Evolutionary conservation across 192 early-diverging fungal species (phyloP), one percentile per base, ranked within the genome.

Genomic region (Piromyces sp.): DNA sequence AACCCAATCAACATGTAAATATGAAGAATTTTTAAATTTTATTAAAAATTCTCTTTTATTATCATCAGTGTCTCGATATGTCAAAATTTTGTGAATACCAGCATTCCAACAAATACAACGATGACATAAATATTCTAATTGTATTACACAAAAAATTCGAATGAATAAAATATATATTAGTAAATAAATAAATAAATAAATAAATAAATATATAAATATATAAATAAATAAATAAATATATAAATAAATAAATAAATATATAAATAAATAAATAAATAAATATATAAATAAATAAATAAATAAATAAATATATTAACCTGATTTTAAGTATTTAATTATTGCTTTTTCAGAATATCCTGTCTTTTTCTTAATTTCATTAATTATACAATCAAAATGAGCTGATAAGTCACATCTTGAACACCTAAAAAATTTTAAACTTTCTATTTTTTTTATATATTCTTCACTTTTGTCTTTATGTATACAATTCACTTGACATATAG

Each of bases 1-100:
- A 42, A 88, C 87, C 87, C 89, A 89, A n/a, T 68, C 82, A 81
- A 84, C 83, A 38, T 86, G 83, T 26, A 84, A 83, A 81, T 87
- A 82, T 19, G 86, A 85, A 12, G 79, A 58, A 28, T 80, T 68
- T 80, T 17, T 78, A 79, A 86, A 89, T 80, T 89, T 89, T 16
- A 89, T 83, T 68, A 82, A 88, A 82, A 83, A 88, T 78, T 89
- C 87, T 7, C 85, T 81, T 51, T 51, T 51, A 22, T 2, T 22
- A 13, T 51, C 42, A 22, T 51, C 42, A 22, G 13, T 22, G 26
- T 51, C 19, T 51, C 42, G 17, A 51, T 51, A 51, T 22, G 42
- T 51, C 6, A 51, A 51, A 22, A 51, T 51, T 51, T 22, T 51
- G 5, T 51, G 42, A 51, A 51, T 51, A 22, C 42, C 42, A 51